Evolutionary conservation across 208 protist genomes (phyloP).

Genomic region (Leishmania aethiopica): DNA sequence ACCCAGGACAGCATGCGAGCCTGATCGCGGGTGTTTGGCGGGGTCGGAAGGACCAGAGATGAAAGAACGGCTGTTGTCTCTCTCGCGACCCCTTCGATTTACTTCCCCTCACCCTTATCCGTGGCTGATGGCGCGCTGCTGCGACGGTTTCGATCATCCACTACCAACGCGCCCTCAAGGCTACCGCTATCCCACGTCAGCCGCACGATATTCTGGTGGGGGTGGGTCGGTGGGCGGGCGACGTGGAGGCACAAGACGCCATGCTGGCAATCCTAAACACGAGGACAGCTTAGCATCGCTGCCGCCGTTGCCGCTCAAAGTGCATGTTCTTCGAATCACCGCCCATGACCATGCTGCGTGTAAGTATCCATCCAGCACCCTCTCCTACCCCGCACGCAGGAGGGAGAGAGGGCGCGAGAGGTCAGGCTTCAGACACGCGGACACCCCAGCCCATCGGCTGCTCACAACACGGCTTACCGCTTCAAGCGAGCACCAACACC

Average conservation of each 20-base stretch:
- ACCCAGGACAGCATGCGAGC: background rate
- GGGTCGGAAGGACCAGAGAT: background rate
- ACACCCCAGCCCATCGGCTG: background rate
- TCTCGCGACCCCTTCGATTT: background rate
- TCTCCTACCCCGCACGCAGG: background rate
- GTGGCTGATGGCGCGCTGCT: background rate
- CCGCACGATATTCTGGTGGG: background rate
- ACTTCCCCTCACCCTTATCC: background rate
- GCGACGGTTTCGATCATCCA: background rate
- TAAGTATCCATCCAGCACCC: background rate
- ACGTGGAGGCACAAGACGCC: background rate
- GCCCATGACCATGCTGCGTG: background rate
- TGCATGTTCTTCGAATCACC: background rate
- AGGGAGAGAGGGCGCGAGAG: background rate
- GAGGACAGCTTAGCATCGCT: background rate
- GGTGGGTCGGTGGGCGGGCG: background rate
- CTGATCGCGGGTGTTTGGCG: background rate
- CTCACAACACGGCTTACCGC: background rate
- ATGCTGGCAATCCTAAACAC: background rate
- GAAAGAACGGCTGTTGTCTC: constrained; percentile 1
- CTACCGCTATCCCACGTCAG: background rate
- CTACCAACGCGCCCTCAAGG: background rate
- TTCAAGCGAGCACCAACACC: background rate
- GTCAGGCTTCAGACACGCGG: background rate
- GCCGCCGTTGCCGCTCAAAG: background rate